Evolutionary conservation across 2,329 filamentous ascomycete genomes (phyloP).

Genomic region (Periconia sp.): DNA sequence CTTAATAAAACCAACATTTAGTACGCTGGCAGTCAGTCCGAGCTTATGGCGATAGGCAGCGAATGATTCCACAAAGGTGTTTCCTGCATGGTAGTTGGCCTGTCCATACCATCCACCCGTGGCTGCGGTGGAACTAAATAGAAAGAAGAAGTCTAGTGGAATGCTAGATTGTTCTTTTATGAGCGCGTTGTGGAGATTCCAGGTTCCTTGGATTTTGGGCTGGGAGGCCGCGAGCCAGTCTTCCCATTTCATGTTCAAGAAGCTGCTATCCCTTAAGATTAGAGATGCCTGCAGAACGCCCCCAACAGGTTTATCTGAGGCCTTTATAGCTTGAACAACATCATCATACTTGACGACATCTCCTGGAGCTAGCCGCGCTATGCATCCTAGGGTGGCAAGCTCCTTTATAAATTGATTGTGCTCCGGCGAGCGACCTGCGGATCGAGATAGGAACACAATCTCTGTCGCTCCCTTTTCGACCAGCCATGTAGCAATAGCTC

Average conservation of each 20-base stretch:
- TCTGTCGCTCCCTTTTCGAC: conserved; percentile 17
- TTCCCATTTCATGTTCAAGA: conserved; percentile 12
- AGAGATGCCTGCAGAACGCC: neutral
- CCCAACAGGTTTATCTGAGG: neutral
- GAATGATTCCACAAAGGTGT: conserved; percentile 49
- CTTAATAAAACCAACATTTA: conserved; percentile 9
- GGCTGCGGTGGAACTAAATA: conserved; percentile 16
- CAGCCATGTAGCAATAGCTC: conserved; percentile 18
- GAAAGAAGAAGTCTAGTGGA: conserved; percentile 28
- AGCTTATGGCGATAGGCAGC: conserved; percentile 39
- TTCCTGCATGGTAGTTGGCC: conserved; percentile 20
- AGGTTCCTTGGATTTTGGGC: conserved; percentile 39
- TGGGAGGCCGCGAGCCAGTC: conserved; percentile 6
- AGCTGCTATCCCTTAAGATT: conserved; percentile 2
- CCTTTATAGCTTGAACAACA: neutral
- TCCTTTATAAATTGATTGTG: conserved; percentile 1
- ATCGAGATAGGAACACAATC: conserved; percentile 15
- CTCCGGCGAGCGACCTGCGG: neutral
- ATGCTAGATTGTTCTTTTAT: no score
- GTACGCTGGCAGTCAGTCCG: conserved; percentile 5
- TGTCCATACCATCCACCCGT: conserved; percentile 15
- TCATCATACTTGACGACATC: neutral
- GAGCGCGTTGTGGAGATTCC: conserved; percentile 26
- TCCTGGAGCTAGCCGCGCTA: neutral
- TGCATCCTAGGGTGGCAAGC: neutral